Base-by-base conservation (phyloP, 208 protist species). In the Herpetomonas samuelpessoai region DNA sequence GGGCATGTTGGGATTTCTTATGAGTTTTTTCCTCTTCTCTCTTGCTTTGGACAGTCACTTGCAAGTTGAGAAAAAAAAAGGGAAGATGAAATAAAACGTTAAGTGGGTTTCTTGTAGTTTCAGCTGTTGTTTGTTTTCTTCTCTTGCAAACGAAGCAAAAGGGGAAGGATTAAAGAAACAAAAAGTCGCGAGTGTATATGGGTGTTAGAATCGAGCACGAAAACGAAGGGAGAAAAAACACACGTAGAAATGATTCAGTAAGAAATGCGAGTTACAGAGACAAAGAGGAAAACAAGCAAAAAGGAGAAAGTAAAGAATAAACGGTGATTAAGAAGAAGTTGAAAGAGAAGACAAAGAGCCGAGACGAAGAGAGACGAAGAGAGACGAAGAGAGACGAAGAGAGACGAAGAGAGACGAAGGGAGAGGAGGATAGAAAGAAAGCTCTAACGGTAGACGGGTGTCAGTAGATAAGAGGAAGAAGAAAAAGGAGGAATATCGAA, bases 291-390 rank as follows among this genome's bases (percentile, higher is more conserved):
- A 31, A 41, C 3, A 3, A 7, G 44, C 3, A 45, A 24, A 3
- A 62, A 45, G 52, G 24, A 52, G 30, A 10, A 62, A 62, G 26
- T 18, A 7, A 51, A 62, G 2, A 62, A 52, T 38, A 62, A 48
- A 49, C 3, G 38, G 22, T 22, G 21, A 38, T 18, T 46, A 46
- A 21, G n/a, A 35, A 57, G 7, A 51, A 51, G 7, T 10, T 19
- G 12, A 51, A 51, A 51, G 46, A 22, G 19, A 51, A n/a, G 46
- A 9, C 22, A n/a, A 21, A n/a, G 46, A 51, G 19, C 12, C 10
- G 19, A 51, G 35, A 53, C 21, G 19, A 29, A 53, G 48, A 14
- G 48, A 12, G 2, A 30, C 29, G 39, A 50, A 55, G 19, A 55
- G 12, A 10, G 26, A 55, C 24, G 50, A 39, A 9, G 6, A 55